These are phyloP conservation scores for Meredithiella fracta DNA, from an alignment of 2,329 filamentous ascomycete genomes.

Conservation along the genomic window DNA sequence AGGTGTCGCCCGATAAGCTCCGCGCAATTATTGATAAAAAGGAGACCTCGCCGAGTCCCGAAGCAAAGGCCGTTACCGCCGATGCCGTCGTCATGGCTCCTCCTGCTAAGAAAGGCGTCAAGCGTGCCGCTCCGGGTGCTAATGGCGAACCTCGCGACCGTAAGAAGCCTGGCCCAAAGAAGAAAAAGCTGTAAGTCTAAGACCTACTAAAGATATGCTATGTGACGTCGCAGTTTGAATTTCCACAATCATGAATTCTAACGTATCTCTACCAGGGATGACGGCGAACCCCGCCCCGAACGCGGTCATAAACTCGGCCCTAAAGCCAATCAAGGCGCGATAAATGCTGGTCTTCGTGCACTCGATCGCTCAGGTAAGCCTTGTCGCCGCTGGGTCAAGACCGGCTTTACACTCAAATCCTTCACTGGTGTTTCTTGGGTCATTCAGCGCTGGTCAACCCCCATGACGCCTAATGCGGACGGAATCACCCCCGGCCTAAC, in stretches of 20 bases:
- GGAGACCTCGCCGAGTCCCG: constrained; percentile 29
- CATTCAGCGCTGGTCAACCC: constrained; percentile 63
- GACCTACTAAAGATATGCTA: not conserved
- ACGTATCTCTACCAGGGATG: constrained; percentile 27
- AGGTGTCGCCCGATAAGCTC: constrained; percentile 33
- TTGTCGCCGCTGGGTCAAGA: constrained; percentile 79
- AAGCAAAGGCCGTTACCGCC: constrained; percentile 19
- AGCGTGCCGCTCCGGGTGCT: constrained; percentile 48
- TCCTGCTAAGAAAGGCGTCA: constrained; percentile 61
- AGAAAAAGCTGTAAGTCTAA: constrained; percentile 47
- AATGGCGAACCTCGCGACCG: constrained; percentile 54
- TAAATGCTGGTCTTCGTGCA: constrained; percentile 88
- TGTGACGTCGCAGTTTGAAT: not conserved
- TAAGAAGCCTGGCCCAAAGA: constrained; percentile 88
- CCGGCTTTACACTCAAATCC: constrained; percentile 70
- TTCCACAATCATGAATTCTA: constrained; percentile 6
- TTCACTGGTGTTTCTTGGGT: constrained; percentile 81
- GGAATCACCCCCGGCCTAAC: not conserved
- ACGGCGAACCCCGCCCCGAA: constrained; percentile 40
- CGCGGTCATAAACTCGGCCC: constrained; percentile 71
- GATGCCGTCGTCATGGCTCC: constrained; percentile 36
- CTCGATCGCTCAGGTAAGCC: constrained; percentile 85
- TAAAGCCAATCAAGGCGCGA: constrained; percentile 91
- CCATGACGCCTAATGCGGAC: constrained; percentile 33
- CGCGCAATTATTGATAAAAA: constrained; percentile 31